Evolutionary conservation across 495 filamentous ascomycete species (phyloP).

Genomic region (Melanomma pulvis-pyrius): DNA sequence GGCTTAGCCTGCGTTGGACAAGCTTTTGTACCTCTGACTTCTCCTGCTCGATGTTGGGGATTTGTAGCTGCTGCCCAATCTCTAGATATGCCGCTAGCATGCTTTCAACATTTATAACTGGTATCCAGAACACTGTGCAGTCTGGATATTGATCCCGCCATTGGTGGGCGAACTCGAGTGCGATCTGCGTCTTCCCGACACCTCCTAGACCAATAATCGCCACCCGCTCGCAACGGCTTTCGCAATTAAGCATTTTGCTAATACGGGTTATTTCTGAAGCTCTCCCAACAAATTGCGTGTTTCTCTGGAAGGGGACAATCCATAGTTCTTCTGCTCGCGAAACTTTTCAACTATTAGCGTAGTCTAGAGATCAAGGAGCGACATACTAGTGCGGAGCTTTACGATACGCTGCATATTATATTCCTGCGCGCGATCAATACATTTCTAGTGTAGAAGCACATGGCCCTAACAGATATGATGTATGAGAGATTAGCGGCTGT

Average conservation of each 20-base stretch:
- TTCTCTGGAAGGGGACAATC: conserved; percentile 1
- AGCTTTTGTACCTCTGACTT: conserved; percentile 21
- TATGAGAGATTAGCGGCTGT: not conserved
- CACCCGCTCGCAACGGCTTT: conserved; percentile 7
- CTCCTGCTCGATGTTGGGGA: conserved; percentile 2
- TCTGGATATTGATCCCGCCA: conserved; percentile 8
- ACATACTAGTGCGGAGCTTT: not conserved
- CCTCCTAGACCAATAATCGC: conserved; percentile 16
- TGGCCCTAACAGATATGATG: not conserved
- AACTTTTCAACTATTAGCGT: not conserved
- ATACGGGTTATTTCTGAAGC: not conserved
- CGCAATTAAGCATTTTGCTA: no score
- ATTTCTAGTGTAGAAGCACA: not conserved
- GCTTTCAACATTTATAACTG: conserved; percentile 19
- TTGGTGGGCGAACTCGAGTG: conserved; percentile 22
- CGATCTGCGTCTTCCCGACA: conserved; percentile 30
- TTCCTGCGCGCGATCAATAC: conserved; percentile 8
- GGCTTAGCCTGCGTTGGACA: conserved; percentile 15
- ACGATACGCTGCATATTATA: not conserved
- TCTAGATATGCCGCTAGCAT: conserved; percentile 22
- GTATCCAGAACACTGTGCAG: conserved; percentile 30
- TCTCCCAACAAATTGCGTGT: not conserved
- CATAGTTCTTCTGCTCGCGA: not conserved
- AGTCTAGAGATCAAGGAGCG: not conserved
- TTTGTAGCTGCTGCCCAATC: conserved; percentile 12